Evolutionary conservation across 768 basidiomycete genomes (phyloP).

Genomic region (Dacryopinax spathularia): DNA sequence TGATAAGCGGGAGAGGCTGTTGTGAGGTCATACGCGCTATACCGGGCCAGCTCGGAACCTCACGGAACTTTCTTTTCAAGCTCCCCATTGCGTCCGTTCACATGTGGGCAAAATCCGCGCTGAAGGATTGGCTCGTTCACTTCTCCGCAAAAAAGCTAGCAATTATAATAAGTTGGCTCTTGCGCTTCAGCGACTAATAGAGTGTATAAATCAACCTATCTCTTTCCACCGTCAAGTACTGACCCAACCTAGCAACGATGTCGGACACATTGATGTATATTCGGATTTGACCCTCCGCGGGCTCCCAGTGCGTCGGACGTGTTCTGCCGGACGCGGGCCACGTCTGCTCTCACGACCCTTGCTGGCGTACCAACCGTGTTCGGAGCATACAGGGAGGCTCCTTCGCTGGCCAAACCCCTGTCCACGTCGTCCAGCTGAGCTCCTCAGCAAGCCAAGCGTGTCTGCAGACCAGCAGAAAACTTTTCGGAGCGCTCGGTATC

Average conservation of each 20-base stretch:
- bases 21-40: slow-evolving; percentile 2
- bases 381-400: not conserved
- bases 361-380: not conserved
- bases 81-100: not conserved
- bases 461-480: not conserved
- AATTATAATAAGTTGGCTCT: not conserved
- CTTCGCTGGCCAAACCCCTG: not conserved
- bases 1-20: not conserved
- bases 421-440: not conserved
- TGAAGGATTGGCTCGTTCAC: not conserved
- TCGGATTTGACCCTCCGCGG: too few species aligned
- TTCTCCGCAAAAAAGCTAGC: not conserved
- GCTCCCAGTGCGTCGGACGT: not conserved
- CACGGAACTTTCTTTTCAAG: slow-evolving; percentile 4
- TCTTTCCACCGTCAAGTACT: too few species aligned
- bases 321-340: not conserved
- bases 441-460: not conserved
- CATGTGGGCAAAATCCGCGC: not conserved
- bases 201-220: too few species aligned
- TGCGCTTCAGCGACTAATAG: too few species aligned
- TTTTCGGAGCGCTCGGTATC: not conserved
- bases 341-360: not conserved
- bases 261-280: too few species aligned
- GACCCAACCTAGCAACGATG: too few species aligned
- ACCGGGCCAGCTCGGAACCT: slow-evolving; percentile 4